Base-by-base conservation (phyloP, 2,329 filamentous ascomycete genomes). In the Phyllosticta capitalensis region DNA sequence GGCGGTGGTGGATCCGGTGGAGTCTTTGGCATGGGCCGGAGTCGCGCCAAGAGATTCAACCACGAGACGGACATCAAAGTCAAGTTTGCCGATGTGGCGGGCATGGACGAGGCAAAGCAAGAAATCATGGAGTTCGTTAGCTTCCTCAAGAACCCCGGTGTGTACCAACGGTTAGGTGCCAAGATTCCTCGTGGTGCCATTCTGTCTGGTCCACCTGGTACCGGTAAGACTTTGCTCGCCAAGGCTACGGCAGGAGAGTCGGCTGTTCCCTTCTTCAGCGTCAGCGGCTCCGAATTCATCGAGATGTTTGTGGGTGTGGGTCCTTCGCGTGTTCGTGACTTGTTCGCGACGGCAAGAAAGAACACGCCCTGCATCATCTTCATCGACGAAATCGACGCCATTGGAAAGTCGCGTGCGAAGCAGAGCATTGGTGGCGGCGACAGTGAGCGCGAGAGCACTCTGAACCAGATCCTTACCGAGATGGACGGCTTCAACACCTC, bases 301-400 rank as follows among this genome's bases (percentile, higher is more conserved):
- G 94, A 99, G 77, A 99, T 99, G 92, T 99, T 99, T 71, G 94
- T 99, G 56, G 94, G 94, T 83, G 94, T 99, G 62, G 94, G 94
- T 74, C 90, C 94, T 20, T 97, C 92, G 28, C 85, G 94, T 75
- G 94, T 99, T 55, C 86, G 94, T 67, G 94, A 99, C 74, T 78
- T 99, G 56, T 99, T 99, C 69, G 86, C 90, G 60, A 96, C 90
- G 67, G 94, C 94, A 19, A 85, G 94, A 61, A 97, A 97, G 80
- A 95, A 90, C 75, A 89, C 94, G 0, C 94, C 94, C 3, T 99
- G 94, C 76, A 99, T 99, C 75, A 95, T 99, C 74, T 99, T 99
- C 79, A 97, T 99, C 65, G 94, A 99, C 71, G 94, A 99, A 75
- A 99, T 99, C 67, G 94, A 99, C 72, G 94, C 94, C 61, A 96